These are phyloP conservation scores for Amanita rubescens DNA, from an alignment of 768 basidiomycete species.

Conservation along the genomic window DNA sequence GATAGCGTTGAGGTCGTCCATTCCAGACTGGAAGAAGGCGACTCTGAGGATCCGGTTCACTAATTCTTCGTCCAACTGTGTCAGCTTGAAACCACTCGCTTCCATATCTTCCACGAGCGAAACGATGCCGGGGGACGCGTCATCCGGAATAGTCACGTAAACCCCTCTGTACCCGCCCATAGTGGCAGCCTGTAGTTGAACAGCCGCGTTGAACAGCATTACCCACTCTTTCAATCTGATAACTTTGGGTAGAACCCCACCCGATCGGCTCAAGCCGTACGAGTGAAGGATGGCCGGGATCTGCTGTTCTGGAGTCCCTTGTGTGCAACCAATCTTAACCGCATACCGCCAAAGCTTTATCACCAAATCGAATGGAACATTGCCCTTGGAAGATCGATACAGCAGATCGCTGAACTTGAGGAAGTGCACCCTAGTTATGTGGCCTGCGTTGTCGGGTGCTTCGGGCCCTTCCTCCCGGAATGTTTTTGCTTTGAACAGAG, in stretches of 20 bases:
- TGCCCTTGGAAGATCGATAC: not conserved
- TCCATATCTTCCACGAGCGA: conserved; percentile 37
- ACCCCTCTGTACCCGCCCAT: conserved; percentile 15
- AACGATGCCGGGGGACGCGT: conserved; percentile 32
- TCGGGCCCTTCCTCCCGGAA: not conserved
- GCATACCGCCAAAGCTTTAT: conserved; percentile 29
- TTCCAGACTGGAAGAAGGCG: conserved; percentile 1
- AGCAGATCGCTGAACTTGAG: not conserved
- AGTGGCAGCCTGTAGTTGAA: conserved; percentile 26
- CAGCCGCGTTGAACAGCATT: conserved; percentile 35
- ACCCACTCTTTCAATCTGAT: conserved; percentile 39
- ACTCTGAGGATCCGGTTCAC: conserved; percentile 19
- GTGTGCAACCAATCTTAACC: conserved; percentile 22
- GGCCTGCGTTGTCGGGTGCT: not conserved
- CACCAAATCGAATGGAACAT: conserved; percentile 21
- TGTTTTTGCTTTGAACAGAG: not conserved
- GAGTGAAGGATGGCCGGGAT: conserved; percentile 35
- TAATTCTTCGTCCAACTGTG: conserved; percentile 18
- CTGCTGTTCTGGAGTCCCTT: conserved; percentile 21
- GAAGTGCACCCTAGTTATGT: not conserved
- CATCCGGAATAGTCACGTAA: conserved; percentile 16
- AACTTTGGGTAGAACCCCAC: conserved; percentile 17
- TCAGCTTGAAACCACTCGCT: conserved; percentile 22
- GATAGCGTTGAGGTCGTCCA: not conserved
- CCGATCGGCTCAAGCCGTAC: conserved; percentile 31